Base-by-base conservation (phyloP, 305 asterid species). In the Coffea humblotiana region DNA sequence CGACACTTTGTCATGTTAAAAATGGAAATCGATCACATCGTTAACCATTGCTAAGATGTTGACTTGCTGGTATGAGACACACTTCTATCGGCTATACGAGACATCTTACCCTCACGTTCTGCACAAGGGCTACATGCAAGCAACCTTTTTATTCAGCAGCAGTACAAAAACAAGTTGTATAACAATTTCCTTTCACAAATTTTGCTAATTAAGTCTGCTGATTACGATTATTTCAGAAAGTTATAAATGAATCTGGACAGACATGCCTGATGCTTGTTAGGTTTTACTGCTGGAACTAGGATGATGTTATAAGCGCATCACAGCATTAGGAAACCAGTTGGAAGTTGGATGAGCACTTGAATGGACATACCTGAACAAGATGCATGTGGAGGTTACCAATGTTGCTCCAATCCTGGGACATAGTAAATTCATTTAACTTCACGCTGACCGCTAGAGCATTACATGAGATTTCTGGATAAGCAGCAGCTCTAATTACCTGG, bases 401-500 rank as follows among this genome's bases (percentile, higher is more conserved):
- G 75, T 86, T 84, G 86, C 98, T 96, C 99, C 99, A 96, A 49
- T 90, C 85, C 78, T 92, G 90, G 68, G 93, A 89, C 90, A 93
- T 72, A 18, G 87, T 85, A 85, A 92, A 89, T 78, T 90, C 88
- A 37, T 86, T 79, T 85, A 96, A 87, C 79, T 80, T 88, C 16
- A 91, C 81, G 61, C 80, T 84, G 75, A 97, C 99, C 63, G 85
- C 76, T 60, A 94, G 65, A 74, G 87, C 82, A 82, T 90, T 87
- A 56, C 87, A 70, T 14, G 92, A 83, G 52, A 96, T 87, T 84
- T 86, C 91, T 74, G 98, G 89, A 86, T 84, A 87, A 52, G 82
- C 85, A 37, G 98, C 86, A 71, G 88, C 87, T 81, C 92, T 81
- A 49, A 96, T 89, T 81, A 84, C 92, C 99, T 96, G 95, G 82